Base-by-base conservation (phyloP, 2,329 filamentous ascomycete species). In the Ceratocystis colombiana region DNA sequence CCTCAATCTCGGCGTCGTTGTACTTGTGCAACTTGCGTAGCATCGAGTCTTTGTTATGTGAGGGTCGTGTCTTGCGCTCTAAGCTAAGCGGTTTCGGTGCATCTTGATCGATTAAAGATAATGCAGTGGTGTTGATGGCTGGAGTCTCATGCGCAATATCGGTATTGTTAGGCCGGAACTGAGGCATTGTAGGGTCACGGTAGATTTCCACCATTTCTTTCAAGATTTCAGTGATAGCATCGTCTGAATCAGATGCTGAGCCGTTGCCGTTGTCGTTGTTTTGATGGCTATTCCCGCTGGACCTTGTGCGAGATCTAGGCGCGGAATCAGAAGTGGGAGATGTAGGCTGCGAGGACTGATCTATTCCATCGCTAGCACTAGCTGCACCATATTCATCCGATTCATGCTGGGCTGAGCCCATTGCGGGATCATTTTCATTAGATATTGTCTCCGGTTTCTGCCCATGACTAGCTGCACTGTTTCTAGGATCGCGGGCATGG, bases 1-100 rank as follows among this genome's bases (percentile, higher is more conserved):
- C 87, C 73, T 91, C 85, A 46, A 80, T 77, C 72, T 94, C 89
- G 0, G 87, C 82, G 17, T 80, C 73, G 70, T 88, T 84, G 6
- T 92, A 77, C 33, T 75, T 73, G 71, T 81, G 83, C 79, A 80
- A 84, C 33, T 75, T 72, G 30, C 76, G 70, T 17, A 85, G 73
- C 37, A 73, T 78, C 44, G 64, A 50, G 71, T 63, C 59, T 46
- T 28, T 64, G 44, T 37, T 59, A 30, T 1, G 50, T 12, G 15
- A n/a, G 6, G 30, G 53, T 17, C 28, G 53, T 17, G 17, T 30
- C 53, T 57, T 57, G 53, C 53, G 53, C 37, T 44, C 41, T 62
- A 44, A 28, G 30, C 41, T 46, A 5, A 25, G 25, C 12, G 61
- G 6, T 17, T 12, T 46, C 28, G 48, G 20, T 22, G 48, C 20